phyloP scores from a whole-genome alignment of 2,329 filamentous ascomycete species.

The Ceratocystis smalleyi region DNA sequence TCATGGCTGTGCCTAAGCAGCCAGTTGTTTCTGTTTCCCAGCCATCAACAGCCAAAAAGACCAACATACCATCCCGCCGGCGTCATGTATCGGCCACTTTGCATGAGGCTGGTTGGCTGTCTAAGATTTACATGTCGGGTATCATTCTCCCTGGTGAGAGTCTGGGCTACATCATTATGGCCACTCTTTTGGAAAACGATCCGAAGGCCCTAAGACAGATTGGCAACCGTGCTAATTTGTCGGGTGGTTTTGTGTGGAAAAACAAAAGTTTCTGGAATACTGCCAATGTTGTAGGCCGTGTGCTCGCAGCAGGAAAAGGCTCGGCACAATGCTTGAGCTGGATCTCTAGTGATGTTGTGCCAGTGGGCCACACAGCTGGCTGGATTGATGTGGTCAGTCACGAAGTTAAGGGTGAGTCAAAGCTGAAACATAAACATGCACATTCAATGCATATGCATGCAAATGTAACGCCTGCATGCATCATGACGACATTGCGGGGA shows the following conservation, averaged over 20 bases:
- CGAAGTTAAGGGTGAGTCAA: constrained; percentile 33
- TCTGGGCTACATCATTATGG: constrained; percentile 48
- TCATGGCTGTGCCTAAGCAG: not conserved
- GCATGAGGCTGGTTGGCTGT: constrained; percentile 48
- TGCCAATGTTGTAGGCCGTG: constrained; percentile 47
- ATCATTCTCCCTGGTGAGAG: constrained; percentile 49
- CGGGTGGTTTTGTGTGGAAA: constrained; percentile 47
- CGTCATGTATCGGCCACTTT: constrained; percentile 42
- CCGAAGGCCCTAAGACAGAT: constrained; percentile 41
- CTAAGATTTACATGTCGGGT: constrained; percentile 51
- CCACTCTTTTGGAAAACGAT: constrained; percentile 49
- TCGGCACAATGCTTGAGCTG: constrained; percentile 53
- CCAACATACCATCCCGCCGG: constrained; percentile 27
- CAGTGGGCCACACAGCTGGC: constrained; percentile 35
- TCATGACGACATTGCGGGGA: not conserved
- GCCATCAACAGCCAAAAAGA: constrained; percentile 8
- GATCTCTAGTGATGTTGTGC: constrained; percentile 46
- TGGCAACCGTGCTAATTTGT: constrained; percentile 46
- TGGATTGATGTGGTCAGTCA: constrained; percentile 45
- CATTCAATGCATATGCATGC: not conserved
- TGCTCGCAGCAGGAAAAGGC: constrained; percentile 46
- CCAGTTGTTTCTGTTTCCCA: not conserved
- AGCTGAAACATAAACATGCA: not conserved
- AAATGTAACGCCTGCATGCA: not conserved
- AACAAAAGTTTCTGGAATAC: constrained; percentile 56